Base-by-base conservation (phyloP, 1,284 basidiomycete species). In the Cutaneotrichosporon arboriforme region DNA sequence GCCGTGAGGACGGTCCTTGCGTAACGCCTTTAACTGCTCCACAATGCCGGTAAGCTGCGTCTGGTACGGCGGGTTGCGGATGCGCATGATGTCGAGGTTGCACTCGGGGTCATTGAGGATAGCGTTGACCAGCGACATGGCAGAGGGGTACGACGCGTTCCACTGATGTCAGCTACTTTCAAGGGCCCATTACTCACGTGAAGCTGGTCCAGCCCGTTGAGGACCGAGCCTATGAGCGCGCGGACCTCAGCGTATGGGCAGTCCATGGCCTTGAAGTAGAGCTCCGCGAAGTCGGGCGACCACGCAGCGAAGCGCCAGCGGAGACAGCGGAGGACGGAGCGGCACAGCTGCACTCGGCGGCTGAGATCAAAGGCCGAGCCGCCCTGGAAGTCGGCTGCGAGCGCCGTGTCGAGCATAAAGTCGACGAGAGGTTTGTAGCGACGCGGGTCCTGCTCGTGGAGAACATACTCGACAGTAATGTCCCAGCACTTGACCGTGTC, bases 161-260 rank as follows among this genome's bases (percentile, higher is more conserved):
- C 59, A 58, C 56, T 87, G 88, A 72, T 82, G 80, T 57, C 80
- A 80, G 22, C 65, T 54, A 46, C 65, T 64, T 36, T 54, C 52
- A 38, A 61, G 55, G 47, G 64, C 58, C 51, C 60, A 43, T 34
- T 60, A 61, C 74, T 55, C 63, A 84, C 86, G 80, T 82, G 85
- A 61, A 87, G 80, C 73, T 85, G 87, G 56, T 82, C 83, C 36
- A 84, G 81, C 56, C 80, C 72, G 62, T 82, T 83, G 34, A 92
- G 77, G 53, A 83, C 81, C 58, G 83, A 81, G 37, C 85, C 86
- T 56, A 90, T 84, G 57, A 82, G 81, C 42, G 78, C 77, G 53
- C 90, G 81, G 59, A 88, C 89, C 75, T 93, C 90, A 22, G 87
- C 87, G 70, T 90, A 93, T 40, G 83, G 83, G 13, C 87, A 89